Conservation (phyloP, 306 rosid genomes). For the Vigna radiata region DNA sequence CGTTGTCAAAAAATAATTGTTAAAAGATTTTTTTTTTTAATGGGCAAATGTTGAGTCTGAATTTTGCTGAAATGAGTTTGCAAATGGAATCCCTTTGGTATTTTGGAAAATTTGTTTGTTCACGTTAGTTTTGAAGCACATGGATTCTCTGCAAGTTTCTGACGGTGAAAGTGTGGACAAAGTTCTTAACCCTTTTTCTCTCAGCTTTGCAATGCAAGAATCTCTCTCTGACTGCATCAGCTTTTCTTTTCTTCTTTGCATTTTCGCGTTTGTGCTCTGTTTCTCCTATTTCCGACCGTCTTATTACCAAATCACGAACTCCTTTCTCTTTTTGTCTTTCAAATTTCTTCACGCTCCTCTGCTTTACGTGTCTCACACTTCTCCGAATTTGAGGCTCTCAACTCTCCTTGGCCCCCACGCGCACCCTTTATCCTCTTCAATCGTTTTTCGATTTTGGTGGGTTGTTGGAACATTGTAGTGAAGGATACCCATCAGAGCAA, state of each 20-base stretch:
- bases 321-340: slow-evolving; percentile 32
- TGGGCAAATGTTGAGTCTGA: too few species aligned
- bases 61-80: too few species aligned
- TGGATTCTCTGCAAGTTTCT: slow-evolving; percentile 36
- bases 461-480: too few species aligned
- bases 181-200: slow-evolving; percentile 37
- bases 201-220: slow-evolving; percentile 42
- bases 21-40: too few species aligned
- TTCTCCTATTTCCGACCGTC: slow-evolving; percentile 53
- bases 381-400: neutral
- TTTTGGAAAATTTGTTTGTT: neutral
- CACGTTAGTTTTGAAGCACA: slow-evolving; percentile 34
- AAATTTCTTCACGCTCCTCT: neutral
- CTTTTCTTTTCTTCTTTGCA: slow-evolving; percentile 24
- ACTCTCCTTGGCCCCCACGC: neutral
- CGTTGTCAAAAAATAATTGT: too few species aligned
- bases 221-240: slow-evolving; percentile 47
- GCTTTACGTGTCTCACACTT: neutral
- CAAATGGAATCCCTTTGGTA: too few species aligned
- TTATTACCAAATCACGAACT: slow-evolving; percentile 64
- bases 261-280: neutral
- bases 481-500: too few species aligned
- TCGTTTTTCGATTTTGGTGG: too few species aligned
- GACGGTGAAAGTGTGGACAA: slow-evolving; percentile 40
- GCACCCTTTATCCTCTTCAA: neutral